Evolutionary conservation across 345 rosid genomes (phyloP).

Genomic region (Leavenworthia alabamica): DNA sequence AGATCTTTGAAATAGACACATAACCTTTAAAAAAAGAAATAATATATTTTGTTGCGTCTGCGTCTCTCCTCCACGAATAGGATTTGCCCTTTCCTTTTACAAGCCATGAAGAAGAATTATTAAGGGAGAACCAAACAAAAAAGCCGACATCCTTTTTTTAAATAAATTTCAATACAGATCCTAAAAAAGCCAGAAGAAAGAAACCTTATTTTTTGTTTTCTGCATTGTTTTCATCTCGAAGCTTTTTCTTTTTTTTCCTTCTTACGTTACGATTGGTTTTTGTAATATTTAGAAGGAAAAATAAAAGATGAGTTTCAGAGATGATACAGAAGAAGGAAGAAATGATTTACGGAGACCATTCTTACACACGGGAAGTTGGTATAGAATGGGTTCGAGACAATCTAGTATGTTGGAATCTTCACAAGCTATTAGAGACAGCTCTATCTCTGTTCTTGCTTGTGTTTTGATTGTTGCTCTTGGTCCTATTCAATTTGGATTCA

Average conservation of each 20-base stretch:
- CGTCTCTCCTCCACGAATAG: slow-evolving; percentile 26
- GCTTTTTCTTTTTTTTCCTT: not conserved
- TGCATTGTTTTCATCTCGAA: not conserved
- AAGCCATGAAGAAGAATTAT: not conserved
- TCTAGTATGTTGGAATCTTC: slow-evolving; percentile 91
- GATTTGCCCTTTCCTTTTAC: no score
- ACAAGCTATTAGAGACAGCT: slow-evolving; percentile 71
- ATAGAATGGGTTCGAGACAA: slow-evolving; percentile 86
- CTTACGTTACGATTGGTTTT: not conserved
- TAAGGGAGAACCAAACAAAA: slow-evolving; percentile 5
- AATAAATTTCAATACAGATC: not conserved
- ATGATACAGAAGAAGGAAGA: slow-evolving; percentile 72
- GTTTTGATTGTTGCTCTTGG: slow-evolving; percentile 93
- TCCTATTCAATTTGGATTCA: slow-evolving; percentile 97
- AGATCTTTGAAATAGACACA: not conserved
- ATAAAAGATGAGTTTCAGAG: slow-evolving; percentile 76
- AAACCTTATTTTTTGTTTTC: not conserved
- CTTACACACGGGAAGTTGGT: slow-evolving; percentile 96
- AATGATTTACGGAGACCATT: slow-evolving; percentile 71
- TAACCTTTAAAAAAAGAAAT: not conserved
- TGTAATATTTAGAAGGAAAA: not conserved
- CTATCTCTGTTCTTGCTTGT: slow-evolving; percentile 83
- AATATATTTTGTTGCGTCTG: not conserved
- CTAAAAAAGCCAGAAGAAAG: not conserved
- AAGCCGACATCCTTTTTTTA: no score